Evolutionary conservation across 1,284 basidiomycete species (phyloP).

Genomic region (Sporisorium exsertum): DNA sequence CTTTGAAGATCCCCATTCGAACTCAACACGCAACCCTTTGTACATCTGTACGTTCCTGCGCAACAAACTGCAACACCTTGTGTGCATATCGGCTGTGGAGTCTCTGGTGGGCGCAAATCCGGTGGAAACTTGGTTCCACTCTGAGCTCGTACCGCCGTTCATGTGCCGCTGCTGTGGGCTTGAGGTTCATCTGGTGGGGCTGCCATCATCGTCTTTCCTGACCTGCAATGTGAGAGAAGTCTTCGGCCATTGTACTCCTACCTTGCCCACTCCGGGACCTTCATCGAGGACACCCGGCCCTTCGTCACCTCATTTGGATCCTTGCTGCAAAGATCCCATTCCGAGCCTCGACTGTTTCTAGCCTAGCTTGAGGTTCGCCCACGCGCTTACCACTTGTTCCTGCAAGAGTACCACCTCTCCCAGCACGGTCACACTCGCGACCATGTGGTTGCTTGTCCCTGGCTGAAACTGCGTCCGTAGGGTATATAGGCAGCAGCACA

Average conservation of each 20-base stretch:
- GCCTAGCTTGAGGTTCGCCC: background rate
- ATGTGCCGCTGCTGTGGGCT: background rate
- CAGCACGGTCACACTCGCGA: too few species aligned
- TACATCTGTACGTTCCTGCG: background rate
- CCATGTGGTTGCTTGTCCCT: background rate
- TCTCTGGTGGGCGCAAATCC: background rate
- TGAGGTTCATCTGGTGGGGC: background rate
- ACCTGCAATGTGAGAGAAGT: too few species aligned
- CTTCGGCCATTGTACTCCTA: background rate
- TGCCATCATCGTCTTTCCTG: background rate
- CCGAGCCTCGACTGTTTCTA: background rate
- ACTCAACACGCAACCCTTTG: background rate
- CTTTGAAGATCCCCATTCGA: conserved; percentile 2
- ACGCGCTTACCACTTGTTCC: background rate
- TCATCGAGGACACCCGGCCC: background rate
- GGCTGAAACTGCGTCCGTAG: background rate
- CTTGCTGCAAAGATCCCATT: background rate
- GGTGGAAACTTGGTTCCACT: background rate
- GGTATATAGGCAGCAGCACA: background rate
- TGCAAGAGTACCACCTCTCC: too few species aligned
- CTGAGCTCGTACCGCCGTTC: background rate
- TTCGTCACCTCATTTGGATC: background rate
- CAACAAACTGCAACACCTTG: too few species aligned
- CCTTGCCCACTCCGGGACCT: background rate
- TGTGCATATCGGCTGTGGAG: background rate